Evolutionary conservation across 257 asterid genomes (phyloP).

Genomic region (Nicotiana sylvestris): DNA sequence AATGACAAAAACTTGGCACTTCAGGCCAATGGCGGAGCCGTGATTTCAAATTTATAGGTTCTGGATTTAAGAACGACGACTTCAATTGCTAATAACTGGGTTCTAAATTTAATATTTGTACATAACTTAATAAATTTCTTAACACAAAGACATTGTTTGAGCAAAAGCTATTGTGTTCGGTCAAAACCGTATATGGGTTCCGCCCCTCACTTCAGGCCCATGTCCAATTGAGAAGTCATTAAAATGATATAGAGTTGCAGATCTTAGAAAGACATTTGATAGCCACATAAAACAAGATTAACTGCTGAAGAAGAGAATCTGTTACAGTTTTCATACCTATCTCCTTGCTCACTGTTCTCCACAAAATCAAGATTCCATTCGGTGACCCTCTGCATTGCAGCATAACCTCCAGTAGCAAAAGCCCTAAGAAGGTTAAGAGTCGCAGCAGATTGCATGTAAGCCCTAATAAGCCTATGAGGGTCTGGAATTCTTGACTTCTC

Average conservation of each 20-base stretch:
- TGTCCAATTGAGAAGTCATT: not conserved
- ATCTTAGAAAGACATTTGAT: not conserved
- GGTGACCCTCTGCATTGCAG: conserved; percentile 83
- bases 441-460: conserved; percentile 80
- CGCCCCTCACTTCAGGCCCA: no score
- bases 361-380: conserved; percentile 87
- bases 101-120: no score
- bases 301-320: not conserved
- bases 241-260: not conserved
- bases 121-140: no score
- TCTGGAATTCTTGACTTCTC: conserved; percentile 69
- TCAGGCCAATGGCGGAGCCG: not conserved
- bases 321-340: conserved; percentile 39
- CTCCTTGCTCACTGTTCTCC: conserved; percentile 82
- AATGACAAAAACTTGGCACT: not conserved
- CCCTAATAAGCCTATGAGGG: conserved; percentile 74
- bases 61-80: no score
- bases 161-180: no score
- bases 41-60: no score
- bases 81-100: no score
- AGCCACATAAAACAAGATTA: not conserved
- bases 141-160: no score
- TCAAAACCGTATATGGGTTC: no score
- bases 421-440: conserved; percentile 80
- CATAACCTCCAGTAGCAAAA: conserved; percentile 86